Conservation (phyloP, 2,329 filamentous ascomycete genomes). For the Corynespora cassiicola region DNA sequence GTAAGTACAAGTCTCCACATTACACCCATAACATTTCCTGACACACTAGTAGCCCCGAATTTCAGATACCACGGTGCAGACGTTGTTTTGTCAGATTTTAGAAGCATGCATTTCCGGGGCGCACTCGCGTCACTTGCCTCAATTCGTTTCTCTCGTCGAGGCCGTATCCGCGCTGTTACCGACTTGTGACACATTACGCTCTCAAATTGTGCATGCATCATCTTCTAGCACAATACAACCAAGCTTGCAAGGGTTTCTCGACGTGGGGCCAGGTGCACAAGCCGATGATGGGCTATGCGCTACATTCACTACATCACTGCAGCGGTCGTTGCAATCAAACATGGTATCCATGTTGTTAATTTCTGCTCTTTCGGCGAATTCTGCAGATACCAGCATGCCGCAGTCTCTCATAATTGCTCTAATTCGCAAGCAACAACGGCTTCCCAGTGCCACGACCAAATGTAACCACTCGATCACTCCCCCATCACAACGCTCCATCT, state of each 20-base stretch:
- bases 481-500: slow-evolving; percentile 18
- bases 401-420: slow-evolving; percentile 25
- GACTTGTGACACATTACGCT: slow-evolving; percentile 19
- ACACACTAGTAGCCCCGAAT: slow-evolving; percentile 22
- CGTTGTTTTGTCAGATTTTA: slow-evolving; percentile 22
- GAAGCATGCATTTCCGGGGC: slow-evolving; percentile 14
- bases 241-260: slow-evolving; percentile 25
- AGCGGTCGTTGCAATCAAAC: slow-evolving; percentile 23
- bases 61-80: slow-evolving; percentile 16
- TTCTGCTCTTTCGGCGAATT: slow-evolving; percentile 21
- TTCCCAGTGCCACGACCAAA: slow-evolving; percentile 9
- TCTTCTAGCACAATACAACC: slow-evolving; percentile 31
- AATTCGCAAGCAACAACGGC: slow-evolving; percentile 33
- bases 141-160: slow-evolving; percentile 20
- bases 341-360: slow-evolving; percentile 38
- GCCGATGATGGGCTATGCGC: slow-evolving; percentile 15
- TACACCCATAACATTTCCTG: not conserved
- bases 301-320: slow-evolving; percentile 15
- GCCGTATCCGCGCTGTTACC: slow-evolving; percentile 19
- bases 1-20: slow-evolving; percentile 20
- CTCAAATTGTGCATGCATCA: slow-evolving; percentile 28
- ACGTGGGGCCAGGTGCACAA: not conserved
- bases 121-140: slow-evolving; percentile 12
- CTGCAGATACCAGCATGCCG: slow-evolving; percentile 22
- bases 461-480: slow-evolving; percentile 24